Conservation (phyloP, 495 filamentous ascomycete species). For the Penicillium malachiteum region DNA sequence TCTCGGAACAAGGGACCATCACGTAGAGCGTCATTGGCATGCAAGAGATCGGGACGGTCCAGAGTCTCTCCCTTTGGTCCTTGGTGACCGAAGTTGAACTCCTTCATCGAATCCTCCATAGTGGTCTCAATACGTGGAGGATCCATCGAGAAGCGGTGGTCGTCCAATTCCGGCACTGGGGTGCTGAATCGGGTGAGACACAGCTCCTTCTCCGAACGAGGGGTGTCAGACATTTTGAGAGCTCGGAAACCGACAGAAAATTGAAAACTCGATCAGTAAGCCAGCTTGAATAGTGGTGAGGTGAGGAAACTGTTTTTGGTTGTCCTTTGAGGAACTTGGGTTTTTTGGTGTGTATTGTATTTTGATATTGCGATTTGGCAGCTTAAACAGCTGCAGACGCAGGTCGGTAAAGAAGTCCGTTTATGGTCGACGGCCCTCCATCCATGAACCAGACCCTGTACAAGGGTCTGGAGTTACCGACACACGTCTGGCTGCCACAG, state of each 20-base stretch:
- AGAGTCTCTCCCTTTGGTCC: slow-evolving; percentile 21
- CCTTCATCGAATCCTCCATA: slow-evolving; percentile 35
- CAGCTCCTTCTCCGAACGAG: slow-evolving; percentile 57
- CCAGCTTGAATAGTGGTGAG: slow-evolving; percentile 16
- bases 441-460: slow-evolving; percentile 49
- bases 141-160: slow-evolving; percentile 79
- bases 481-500: slow-evolving; percentile 42
- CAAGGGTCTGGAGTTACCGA: slow-evolving; percentile 49
- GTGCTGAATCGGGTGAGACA: slow-evolving; percentile 65
- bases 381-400: slow-evolving; percentile 30
- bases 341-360: slow-evolving; percentile 5
- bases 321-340: background rate
- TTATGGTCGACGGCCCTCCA: slow-evolving; percentile 39
- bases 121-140: slow-evolving; percentile 61
- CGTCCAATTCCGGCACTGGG: slow-evolving; percentile 86
- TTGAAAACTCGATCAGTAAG: slow-evolving; percentile 1
- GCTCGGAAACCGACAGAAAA: no score
- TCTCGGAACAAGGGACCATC: slow-evolving; percentile 59
- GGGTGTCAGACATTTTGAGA: slow-evolving; percentile 60
- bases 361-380: slow-evolving; percentile 12
- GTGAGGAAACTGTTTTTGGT: background rate
- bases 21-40: slow-evolving; percentile 47
- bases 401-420: slow-evolving; percentile 34
- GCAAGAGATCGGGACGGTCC: slow-evolving; percentile 48
- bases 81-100: slow-evolving; percentile 31